phyloP scores from a whole-genome alignment of 2,329 filamentous ascomycete species.

The Ceratocystis smalleyi region DNA sequence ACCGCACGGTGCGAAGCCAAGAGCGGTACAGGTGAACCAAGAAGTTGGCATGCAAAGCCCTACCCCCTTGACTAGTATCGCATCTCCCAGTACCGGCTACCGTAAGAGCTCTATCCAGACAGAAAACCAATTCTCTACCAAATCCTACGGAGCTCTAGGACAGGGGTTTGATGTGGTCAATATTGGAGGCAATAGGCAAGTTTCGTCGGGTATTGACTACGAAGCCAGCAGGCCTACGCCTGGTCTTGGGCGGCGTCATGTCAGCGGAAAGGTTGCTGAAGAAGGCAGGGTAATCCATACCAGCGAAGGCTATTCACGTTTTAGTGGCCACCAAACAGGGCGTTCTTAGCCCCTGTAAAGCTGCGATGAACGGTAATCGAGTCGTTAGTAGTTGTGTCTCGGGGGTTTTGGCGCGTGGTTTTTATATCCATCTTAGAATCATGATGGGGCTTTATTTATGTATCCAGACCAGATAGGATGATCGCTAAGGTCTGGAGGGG shows the following conservation, averaged over 20 bases:
- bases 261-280: constrained; percentile 59
- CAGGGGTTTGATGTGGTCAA: constrained; percentile 35
- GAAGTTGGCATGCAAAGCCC: not conserved
- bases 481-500: not conserved
- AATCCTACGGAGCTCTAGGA: constrained; percentile 44
- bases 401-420: not conserved
- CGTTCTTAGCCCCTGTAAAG: not conserved
- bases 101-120: constrained; percentile 35
- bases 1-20: not conserved
- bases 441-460: not conserved
- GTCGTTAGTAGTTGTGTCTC: not conserved
- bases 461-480: not conserved
- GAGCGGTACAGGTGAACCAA: not conserved
- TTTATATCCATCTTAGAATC: not conserved
- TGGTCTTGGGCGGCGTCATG: constrained; percentile 38
- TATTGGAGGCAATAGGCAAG: constrained; percentile 35
- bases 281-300: constrained; percentile 37
- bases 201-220: constrained; percentile 45
- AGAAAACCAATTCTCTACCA: constrained; percentile 35
- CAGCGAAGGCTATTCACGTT: not conserved
- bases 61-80: constrained; percentile 2
- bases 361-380: not conserved
- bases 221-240: constrained; percentile 22
- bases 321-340: not conserved
- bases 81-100: constrained; percentile 16